Conservation (phyloP, 2,329 filamentous ascomycete species). For the Pestalotiopsis sp. region DNA sequence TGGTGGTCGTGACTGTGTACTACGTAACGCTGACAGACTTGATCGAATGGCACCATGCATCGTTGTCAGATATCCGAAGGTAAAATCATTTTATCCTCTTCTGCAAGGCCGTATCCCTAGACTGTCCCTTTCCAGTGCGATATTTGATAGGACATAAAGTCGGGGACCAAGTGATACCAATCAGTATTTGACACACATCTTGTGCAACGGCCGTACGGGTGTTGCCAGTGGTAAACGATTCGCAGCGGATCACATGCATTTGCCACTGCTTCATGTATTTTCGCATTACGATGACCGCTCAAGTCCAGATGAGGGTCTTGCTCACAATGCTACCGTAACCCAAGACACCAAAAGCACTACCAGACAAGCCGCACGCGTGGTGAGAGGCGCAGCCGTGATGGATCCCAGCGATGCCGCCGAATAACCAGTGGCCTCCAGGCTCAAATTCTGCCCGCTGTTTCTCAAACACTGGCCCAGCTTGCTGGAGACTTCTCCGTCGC, state of each 20-base stretch:
- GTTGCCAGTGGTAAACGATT: no score
- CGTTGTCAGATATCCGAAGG: not conserved
- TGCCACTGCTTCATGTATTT: no score
- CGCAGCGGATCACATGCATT: no score
- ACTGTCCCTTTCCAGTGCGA: no score
- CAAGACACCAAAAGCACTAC: not conserved
- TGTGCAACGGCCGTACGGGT: no score
- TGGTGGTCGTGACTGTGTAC: not conserved
- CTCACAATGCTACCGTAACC: not conserved
- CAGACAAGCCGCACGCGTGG: not conserved
- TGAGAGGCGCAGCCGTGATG: not conserved
- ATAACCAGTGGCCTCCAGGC: not conserved
- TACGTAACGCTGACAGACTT: not conserved
- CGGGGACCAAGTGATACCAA: not conserved
- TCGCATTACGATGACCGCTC: no score
- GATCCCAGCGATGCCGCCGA: not conserved
- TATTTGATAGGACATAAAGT: fast-evolving
- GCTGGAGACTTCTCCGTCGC: not conserved
- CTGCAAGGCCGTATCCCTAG: no score
- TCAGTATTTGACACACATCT: no score
- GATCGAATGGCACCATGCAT: not conserved
- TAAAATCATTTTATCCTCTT: not conserved
- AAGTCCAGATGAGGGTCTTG: no score
- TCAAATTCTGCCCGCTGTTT: not conserved
- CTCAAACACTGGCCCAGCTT: not conserved